Evolutionary conservation across 768 basidiomycete genomes (phyloP).

Genomic region (Russula dissimulans): DNA sequence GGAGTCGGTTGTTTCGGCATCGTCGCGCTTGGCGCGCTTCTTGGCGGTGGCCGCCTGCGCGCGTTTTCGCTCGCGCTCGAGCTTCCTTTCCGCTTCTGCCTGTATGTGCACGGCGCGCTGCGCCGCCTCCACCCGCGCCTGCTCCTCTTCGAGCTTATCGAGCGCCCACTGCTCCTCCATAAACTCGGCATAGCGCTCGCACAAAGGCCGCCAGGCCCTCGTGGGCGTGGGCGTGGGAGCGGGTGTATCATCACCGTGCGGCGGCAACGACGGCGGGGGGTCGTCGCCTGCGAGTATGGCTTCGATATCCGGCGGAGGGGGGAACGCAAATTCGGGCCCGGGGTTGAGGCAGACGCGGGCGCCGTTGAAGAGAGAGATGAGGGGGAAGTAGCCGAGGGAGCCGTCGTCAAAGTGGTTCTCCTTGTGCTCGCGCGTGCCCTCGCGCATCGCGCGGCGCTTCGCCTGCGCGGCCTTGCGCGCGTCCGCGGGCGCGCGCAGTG

Average conservation of each 20-base stretch:
- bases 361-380: constrained; percentile 88
- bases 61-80: constrained; percentile 39
- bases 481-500: constrained; percentile 55
- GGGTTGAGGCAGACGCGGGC: constrained; percentile 80
- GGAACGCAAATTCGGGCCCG: constrained; percentile 76
- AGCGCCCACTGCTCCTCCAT: constrained; percentile 73
- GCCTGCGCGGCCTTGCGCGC: constrained; percentile 52
- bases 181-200: constrained; percentile 79
- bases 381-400: constrained; percentile 89
- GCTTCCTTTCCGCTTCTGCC: constrained; percentile 64
- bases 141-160: constrained; percentile 69
- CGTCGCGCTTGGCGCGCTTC: constrained; percentile 37
- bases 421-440: constrained; percentile 57
- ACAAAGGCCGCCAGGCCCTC: constrained; percentile 67
- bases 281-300: constrained; percentile 37
- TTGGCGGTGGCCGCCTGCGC: constrained; percentile 44
- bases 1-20: constrained; percentile 3
- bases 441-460: constrained; percentile 49
- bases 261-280: too few species aligned
- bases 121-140: constrained; percentile 39
- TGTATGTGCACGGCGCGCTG: constrained; percentile 38
- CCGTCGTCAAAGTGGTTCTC: constrained; percentile 93
- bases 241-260: constrained; percentile 22
- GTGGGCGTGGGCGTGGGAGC: constrained; percentile 12
- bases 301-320: constrained; percentile 75